Evolutionary conservation across 2,329 filamentous ascomycete species (phyloP), one percentile per base, ranked within the genome.

Genomic region (Periconia macrospinosa): DNA sequence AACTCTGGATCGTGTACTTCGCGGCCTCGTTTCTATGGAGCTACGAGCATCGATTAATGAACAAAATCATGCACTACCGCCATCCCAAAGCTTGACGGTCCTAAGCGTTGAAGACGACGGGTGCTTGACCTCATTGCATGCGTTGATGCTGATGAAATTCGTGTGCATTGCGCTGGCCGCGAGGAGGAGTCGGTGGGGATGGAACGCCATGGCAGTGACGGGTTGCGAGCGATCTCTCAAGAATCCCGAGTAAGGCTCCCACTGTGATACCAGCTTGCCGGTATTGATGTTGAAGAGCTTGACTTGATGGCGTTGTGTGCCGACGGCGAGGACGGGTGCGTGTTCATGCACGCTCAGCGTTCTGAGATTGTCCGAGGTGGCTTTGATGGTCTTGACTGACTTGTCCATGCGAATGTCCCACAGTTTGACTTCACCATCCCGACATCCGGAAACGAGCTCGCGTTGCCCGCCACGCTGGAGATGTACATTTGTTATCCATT

Each of bases 401-500:
- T 83, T 82, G 59, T 94, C 89, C 86, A 91, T 91, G 46, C 94
- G 86, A 47, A 99, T 91, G 73, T 99, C 94, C 94, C 94, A 99
- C 15, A 99, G 81, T 71, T 91, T 92, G 59, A 99, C 90, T 69
- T 94, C 94, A 56, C 94, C 94, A 67, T 96, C 94, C 45, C 91
- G 86, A 69, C 92, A 95, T 18, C 92, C 94, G 42, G 89, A 93
- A 49, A 99, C 81, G 41, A 99, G 83, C 74, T 99, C 94, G 54
- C 94, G 84, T 74, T 96, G 87, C 2, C 94, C 94, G 56, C 94
- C 94, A 42, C 94, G 89, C 75, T 99, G 94, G 85, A 99, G 92
- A 71, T 97, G 94, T 14, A 96, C 91, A 62, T 91, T 94, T 66
- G 92, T 92, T 73, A 99, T 88, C 94, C 94, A 99, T 65, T 95